These are phyloP conservation scores for Trichoderma semiorbis DNA, from an alignment of 2,329 filamentous ascomycete species.

Conservation along the genomic window DNA sequence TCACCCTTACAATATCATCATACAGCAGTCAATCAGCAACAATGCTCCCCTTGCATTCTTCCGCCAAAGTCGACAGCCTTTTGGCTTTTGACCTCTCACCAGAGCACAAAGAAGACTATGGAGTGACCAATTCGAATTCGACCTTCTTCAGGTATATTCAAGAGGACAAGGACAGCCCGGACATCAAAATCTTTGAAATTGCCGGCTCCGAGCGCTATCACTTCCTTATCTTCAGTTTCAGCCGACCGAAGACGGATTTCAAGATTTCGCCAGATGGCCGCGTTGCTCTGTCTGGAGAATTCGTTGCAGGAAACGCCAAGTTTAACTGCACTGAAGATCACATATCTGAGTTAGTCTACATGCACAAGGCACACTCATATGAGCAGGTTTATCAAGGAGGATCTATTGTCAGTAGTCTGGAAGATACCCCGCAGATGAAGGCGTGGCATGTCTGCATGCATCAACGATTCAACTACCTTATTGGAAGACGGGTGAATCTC, in stretches of 20 bases:
- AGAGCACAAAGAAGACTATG: neutral
- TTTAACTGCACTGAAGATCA: neutral
- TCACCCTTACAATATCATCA: neutral
- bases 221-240: neutral
- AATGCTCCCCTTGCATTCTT: neutral
- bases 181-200: neutral
- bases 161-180: neutral
- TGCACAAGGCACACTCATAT: neutral
- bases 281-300: neutral
- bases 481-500: neutral
- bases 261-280: neutral
- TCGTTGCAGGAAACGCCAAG: neutral
- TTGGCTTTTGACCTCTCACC: neutral
- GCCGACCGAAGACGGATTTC: neutral
- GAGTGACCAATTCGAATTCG: neutral
- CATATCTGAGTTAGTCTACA: neutral
- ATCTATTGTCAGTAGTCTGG: neutral
- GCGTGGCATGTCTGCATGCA: neutral
- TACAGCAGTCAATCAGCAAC: neutral
- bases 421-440: neutral
- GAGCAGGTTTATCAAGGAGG: neutral
- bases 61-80: neutral
- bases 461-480: neutral
- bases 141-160: neutral
- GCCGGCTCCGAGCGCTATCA: neutral